Conservation (phyloP, 768 basidiomycete species). For the Pleurotus sapidus region DNA sequence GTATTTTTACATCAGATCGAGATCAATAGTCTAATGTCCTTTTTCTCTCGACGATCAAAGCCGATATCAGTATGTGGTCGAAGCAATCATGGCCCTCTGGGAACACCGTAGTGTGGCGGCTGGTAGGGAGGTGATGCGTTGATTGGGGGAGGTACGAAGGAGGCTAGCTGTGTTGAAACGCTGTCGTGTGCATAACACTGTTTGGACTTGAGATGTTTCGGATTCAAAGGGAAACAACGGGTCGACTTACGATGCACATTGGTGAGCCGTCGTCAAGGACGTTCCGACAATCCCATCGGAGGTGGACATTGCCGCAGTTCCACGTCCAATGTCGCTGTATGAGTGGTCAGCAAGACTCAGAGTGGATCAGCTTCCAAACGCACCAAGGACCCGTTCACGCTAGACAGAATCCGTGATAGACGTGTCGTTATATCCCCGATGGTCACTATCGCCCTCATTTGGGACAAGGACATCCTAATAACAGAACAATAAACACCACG, state of each 20-base stretch:
- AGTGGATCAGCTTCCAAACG: slow-evolving; percentile 5
- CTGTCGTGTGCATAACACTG: slow-evolving; percentile 29
- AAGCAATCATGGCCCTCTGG: slow-evolving; percentile 41
- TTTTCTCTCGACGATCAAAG: slow-evolving; percentile 40
- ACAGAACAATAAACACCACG: not conserved
- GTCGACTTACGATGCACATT: slow-evolving; percentile 39
- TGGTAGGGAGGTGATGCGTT: slow-evolving; percentile 46
- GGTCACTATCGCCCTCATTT: slow-evolving; percentile 36
- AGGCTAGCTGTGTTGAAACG: slow-evolving; percentile 32
- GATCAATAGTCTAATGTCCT: slow-evolving; percentile 15
- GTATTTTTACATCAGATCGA: not conserved
- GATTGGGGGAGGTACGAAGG: slow-evolving; percentile 44
- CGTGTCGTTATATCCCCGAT: slow-evolving; percentile 38
- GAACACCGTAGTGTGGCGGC: slow-evolving; percentile 43
- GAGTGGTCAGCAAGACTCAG: not conserved
- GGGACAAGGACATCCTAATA: slow-evolving; percentile 36
- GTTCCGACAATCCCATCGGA: slow-evolving; percentile 46
- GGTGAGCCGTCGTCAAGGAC: slow-evolving; percentile 44
- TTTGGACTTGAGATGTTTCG: not conserved
- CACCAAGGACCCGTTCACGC: slow-evolving; percentile 29
- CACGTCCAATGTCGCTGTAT: slow-evolving; percentile 38
- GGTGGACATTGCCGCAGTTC: slow-evolving; percentile 28
- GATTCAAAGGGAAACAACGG: slow-evolving; percentile 2
- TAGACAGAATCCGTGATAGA: slow-evolving; percentile 34
- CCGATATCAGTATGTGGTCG: slow-evolving; percentile 43